Percentiles rank a stretch among this genome's conserved stretches.
These are phyloP conservation scores for Blastobotrys malaysiensis DNA, from an alignment of 1,139 yeast genomes.

Conservation along the genomic window DNA sequence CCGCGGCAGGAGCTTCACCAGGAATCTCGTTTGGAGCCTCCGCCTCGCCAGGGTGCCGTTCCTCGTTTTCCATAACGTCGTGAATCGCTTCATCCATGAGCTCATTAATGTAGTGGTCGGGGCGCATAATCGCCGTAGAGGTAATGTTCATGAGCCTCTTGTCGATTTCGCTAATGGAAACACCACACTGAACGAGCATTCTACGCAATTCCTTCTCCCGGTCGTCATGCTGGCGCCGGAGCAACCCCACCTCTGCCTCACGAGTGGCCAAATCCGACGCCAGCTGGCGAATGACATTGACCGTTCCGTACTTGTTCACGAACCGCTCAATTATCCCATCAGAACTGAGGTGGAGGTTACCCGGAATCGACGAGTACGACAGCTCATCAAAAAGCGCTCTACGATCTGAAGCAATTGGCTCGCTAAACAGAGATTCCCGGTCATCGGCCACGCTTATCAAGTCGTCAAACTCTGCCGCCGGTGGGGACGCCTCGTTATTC, in stretches of 20 bases:
- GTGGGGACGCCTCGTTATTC: neutral
- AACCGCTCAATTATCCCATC: constrained; percentile 36
- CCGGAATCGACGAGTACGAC: constrained; percentile 31
- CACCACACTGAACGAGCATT: constrained; percentile 43
- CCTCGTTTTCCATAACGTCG: constrained; percentile 2
- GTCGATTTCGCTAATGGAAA: constrained; percentile 44
- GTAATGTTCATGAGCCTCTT: constrained; percentile 30
- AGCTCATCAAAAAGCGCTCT: constrained; percentile 25
- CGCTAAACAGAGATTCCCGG: constrained; percentile 11
- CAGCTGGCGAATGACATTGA: constrained; percentile 43
- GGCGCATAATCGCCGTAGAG: constrained; percentile 24
- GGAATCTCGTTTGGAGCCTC: neutral
- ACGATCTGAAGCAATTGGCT: constrained; percentile 13
- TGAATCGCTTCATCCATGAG: constrained; percentile 32
- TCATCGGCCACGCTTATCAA: constrained; percentile 7
- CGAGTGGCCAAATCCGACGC: constrained; percentile 46
- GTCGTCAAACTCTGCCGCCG: constrained; percentile 2
- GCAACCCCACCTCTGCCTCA: constrained; percentile 43
- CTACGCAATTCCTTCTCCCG: constrained; percentile 43
- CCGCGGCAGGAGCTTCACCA: constrained; percentile 1
- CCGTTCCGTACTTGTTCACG: constrained; percentile 40
- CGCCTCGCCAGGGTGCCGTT: neutral
- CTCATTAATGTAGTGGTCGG: constrained; percentile 26
- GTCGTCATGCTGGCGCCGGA: constrained; percentile 40
- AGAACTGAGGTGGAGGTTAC: constrained; percentile 35